Evolutionary conservation across 306 rosid species (phyloP).

Genomic region (Luffa aegyptiaca): DNA sequence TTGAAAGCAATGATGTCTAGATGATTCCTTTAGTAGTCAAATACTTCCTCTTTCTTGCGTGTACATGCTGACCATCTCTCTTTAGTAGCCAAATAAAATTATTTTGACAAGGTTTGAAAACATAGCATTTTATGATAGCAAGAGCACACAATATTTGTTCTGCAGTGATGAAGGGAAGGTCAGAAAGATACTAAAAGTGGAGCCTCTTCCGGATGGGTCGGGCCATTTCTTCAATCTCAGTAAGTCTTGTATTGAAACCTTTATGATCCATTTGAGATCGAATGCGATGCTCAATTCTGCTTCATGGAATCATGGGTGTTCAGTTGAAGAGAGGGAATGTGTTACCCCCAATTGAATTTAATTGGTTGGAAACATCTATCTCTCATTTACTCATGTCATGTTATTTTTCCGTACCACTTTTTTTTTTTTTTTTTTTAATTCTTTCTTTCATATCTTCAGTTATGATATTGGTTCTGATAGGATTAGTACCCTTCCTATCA

Average conservation of each 20-base stretch:
- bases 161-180: constrained; percentile 91
- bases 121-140: background rate
- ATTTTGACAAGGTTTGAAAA: background rate
- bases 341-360: background rate
- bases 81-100: background rate
- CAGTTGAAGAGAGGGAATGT: background rate
- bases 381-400: background rate
- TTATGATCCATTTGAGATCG: background rate
- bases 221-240: constrained; percentile 89
- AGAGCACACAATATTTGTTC: constrained; percentile 11
- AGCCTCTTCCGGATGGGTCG: constrained; percentile 88
- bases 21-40: background rate
- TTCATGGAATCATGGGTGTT: background rate
- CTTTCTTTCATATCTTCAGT: background rate
- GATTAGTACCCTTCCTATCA: background rate
- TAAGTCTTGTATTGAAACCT: constrained; percentile 35
- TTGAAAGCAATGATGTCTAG: background rate
- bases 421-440: too few relatives aligned
- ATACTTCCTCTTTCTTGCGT: background rate
- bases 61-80: background rate
- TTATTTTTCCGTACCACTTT: background rate
- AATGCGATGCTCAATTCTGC: background rate
- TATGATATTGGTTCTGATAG: background rate
- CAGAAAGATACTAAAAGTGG: constrained; percentile 79
- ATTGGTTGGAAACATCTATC: background rate